Conservation (phyloP, 2,329 filamentous ascomycete species). For the Metarhizium humberi region DNA sequence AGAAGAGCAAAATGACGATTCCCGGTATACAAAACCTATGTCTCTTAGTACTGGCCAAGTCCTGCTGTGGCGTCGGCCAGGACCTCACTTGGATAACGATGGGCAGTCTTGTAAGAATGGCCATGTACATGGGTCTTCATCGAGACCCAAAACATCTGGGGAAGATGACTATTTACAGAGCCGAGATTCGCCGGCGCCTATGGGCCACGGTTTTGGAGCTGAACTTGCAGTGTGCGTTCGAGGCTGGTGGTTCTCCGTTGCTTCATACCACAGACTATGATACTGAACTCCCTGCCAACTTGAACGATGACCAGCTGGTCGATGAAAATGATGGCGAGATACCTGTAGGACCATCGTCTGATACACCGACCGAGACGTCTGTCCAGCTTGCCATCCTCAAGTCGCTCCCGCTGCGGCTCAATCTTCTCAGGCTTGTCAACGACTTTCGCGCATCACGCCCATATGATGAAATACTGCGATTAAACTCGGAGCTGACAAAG, state of each 20-base stretch:
- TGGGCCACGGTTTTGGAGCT: conserved; percentile 49
- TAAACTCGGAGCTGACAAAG: conserved; percentile 34
- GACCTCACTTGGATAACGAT: conserved; percentile 44
- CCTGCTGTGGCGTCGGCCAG: conserved; percentile 35
- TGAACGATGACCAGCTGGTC: conserved; percentile 41
- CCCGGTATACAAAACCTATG: conserved; percentile 41
- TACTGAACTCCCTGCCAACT: conserved; percentile 37
- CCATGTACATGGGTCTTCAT: conserved; percentile 50
- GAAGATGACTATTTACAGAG: conserved; percentile 34
- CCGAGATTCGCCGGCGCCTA: conserved; percentile 45
- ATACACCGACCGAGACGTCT: conserved; percentile 34
- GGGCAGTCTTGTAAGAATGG: conserved; percentile 41
- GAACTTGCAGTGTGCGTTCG: conserved; percentile 39
- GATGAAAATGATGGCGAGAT: conserved; percentile 23
- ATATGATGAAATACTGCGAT: conserved; percentile 37
- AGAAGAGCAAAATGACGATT: conserved; percentile 40
- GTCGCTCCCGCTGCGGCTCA: conserved; percentile 33
- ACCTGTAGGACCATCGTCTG: conserved; percentile 3
- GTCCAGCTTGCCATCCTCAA: conserved; percentile 35
- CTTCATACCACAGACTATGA: conserved; percentile 39
- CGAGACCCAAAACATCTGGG: conserved; percentile 42
- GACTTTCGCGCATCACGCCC: conserved; percentile 31
- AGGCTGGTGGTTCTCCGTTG: conserved; percentile 40
- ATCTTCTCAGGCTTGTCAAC: conserved; percentile 36
- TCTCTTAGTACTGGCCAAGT: conserved; percentile 39